Evolutionary conservation across 2,329 filamentous ascomycete species (phyloP).

Genomic region (Gnomoniopsis sp.): DNA sequence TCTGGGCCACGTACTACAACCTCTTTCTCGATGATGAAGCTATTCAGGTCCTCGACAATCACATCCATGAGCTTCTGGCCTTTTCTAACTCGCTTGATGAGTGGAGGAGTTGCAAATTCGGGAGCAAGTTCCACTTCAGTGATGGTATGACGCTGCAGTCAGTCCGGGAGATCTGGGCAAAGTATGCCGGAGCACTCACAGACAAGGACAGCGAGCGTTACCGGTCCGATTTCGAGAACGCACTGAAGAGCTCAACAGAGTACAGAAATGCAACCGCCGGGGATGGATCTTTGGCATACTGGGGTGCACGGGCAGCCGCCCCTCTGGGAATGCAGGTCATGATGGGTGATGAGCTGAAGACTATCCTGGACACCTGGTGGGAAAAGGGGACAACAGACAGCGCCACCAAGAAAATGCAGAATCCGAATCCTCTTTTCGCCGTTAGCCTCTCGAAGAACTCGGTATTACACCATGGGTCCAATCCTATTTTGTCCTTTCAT

Average conservation of each 20-base stretch:
- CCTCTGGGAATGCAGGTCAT: conserved; percentile 1
- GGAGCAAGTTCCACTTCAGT: conserved; percentile 18
- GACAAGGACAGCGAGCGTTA: conserved; percentile 19
- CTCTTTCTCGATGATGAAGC: conserved; percentile 39
- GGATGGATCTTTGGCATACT: background rate
- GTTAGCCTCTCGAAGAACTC: conserved; percentile 30
- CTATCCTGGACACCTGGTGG: conserved; percentile 2
- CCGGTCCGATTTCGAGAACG: conserved; percentile 17
- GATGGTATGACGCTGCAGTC: conserved; percentile 28
- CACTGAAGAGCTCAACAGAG: conserved; percentile 1
- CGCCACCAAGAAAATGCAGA: conserved; percentile 6
- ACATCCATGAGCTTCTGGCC: conserved; percentile 40
- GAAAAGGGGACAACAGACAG: conserved; percentile 5
- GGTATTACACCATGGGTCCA: conserved; percentile 42
- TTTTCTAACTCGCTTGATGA: conserved; percentile 33
- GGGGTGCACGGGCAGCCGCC: background rate
- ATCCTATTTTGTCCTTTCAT: conserved; percentile 56
- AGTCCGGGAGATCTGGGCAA: conserved; percentile 37
- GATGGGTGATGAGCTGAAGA: background rate
- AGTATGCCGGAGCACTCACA: conserved; percentile 25
- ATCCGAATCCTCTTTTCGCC: conserved; percentile 45
- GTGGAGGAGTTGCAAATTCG: conserved; percentile 46
- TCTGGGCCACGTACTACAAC: conserved; percentile 58
- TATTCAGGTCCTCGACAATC: conserved; percentile 33
- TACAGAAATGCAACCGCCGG: background rate